These are phyloP conservation scores for Euphorbia tirucalli DNA, from an alignment of 345 rosid species.

Conservation along the genomic window DNA sequence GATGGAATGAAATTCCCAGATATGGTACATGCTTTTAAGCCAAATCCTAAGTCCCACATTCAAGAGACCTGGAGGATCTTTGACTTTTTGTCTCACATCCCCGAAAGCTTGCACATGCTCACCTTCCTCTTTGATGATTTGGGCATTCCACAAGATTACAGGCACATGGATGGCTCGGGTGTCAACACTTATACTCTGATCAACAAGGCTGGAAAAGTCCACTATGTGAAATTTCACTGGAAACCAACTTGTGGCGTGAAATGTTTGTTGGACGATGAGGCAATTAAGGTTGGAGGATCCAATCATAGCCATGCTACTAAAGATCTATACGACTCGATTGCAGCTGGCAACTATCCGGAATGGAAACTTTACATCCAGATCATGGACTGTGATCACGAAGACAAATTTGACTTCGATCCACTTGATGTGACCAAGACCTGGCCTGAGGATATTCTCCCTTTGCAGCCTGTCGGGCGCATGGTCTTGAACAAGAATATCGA, in stretches of 20 bases:
- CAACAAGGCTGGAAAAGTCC: constrained; percentile 84
- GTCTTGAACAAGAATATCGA: constrained; percentile 94
- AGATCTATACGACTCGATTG: constrained; percentile 88
- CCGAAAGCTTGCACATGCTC: constrained; percentile 91
- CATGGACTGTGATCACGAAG: constrained; percentile 82
- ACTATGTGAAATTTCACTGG: constrained; percentile 95
- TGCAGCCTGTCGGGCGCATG: constrained; percentile 96
- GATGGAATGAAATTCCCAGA: constrained; percentile 99
- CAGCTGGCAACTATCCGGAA: constrained; percentile 90
- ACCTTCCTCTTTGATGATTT: constrained; percentile 84
- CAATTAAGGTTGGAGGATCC: constrained; percentile 81
- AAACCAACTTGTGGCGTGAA: constrained; percentile 92
- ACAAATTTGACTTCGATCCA: constrained; percentile 81
- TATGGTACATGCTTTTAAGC: constrained; percentile 87
- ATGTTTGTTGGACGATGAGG: constrained; percentile 80
- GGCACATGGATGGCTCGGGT: constrained; percentile 94
- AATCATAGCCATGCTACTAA: constrained; percentile 98
- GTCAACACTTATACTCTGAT: constrained; percentile 83
- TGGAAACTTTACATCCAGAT: constrained; percentile 85
- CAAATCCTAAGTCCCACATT: constrained; percentile 94
- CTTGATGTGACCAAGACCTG: constrained; percentile 96
- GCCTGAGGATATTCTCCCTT: constrained; percentile 97
- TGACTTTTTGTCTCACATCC: constrained; percentile 93
- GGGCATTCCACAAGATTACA: constrained; percentile 88
- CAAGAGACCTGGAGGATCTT: constrained; percentile 96